Percentiles rank a stretch among this genome's conserved stretches.
These are phyloP conservation scores for Coniochaeta pulveracea DNA, from an alignment of 2,329 filamentous ascomycete species.

Conservation along the genomic window DNA sequence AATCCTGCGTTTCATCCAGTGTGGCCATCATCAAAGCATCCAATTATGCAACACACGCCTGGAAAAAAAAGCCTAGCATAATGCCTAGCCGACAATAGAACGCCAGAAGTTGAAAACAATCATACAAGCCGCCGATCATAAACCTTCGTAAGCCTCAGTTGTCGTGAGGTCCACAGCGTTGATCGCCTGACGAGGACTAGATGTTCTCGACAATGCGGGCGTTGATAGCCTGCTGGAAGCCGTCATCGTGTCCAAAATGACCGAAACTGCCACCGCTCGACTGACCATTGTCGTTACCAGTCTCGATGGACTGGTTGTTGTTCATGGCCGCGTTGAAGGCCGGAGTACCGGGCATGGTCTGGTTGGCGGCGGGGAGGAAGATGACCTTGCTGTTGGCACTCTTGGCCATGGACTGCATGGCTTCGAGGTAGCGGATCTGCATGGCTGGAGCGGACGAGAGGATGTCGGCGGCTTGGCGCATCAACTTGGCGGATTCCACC, in stretches of 20 bases:
- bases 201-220: constrained; percentile 78
- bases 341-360: constrained; percentile 38
- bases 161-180: background rate
- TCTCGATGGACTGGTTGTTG: constrained; percentile 20
- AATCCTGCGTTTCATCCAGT: no score
- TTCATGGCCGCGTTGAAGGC: constrained; percentile 33
- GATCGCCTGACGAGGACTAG: no score
- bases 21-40: no score
- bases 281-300: constrained; percentile 29
- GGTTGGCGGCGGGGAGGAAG: constrained; percentile 59
- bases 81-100: no score
- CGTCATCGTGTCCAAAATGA: constrained; percentile 39
- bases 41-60: no score
- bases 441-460: constrained; percentile 85
- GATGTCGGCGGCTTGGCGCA: constrained; percentile 89
- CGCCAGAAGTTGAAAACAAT: no score
- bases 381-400: constrained; percentile 79
- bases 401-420: constrained; percentile 99
- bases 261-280: constrained; percentile 36
- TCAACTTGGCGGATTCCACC: constrained; percentile 81
- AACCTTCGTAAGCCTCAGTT: no score
- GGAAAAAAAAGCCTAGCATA: no score
- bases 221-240: constrained; percentile 74
- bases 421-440: constrained; percentile 96
- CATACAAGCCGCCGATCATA: no score